Conservation (phyloP, 75 land plant species). For the Chamaecyparis obtusa region DNA sequence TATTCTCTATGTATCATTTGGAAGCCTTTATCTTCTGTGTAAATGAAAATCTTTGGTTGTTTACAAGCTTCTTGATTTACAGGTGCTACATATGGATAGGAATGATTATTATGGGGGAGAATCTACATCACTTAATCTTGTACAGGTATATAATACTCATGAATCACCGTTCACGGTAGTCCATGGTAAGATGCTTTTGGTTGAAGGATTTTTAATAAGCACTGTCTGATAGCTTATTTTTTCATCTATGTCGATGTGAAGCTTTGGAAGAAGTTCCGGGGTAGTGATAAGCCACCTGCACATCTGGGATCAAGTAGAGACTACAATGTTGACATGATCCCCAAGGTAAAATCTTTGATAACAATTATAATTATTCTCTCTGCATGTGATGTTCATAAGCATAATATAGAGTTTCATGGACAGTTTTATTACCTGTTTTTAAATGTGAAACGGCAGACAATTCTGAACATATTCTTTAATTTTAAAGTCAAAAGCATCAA, state of each 20-base stretch:
- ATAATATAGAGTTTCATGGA: background rate
- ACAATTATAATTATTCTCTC: background rate
- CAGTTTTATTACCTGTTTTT: background rate
- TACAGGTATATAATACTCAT: conserved; percentile 31
- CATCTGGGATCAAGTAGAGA: conserved; percentile 79
- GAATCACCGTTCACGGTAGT: background rate
- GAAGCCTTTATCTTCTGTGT: background rate
- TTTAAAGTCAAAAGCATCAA: background rate
- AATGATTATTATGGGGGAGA: conserved; percentile 74
- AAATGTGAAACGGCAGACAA: background rate
- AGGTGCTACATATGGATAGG: conserved; percentile 73
- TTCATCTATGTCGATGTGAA: conserved; percentile 14
- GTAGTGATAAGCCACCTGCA: conserved; percentile 69
- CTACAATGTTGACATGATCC: conserved; percentile 95
- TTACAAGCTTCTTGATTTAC: background rate
- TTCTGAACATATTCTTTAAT: background rate
- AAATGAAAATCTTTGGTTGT: background rate
- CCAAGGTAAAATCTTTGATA: conserved; percentile 48
- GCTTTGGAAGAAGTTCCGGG: conserved; percentile 79
- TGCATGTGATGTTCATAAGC: background rate
- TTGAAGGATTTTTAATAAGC: background rate
- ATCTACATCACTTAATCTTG: conserved; percentile 55
- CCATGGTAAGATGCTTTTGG: background rate
- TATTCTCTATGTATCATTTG: conserved; percentile 1
- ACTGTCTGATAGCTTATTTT: background rate